Evolutionary conservation across 1,284 basidiomycete species (phyloP), one percentile per base, ranked within the genome.

Genomic region (Marasmius sp.): DNA sequence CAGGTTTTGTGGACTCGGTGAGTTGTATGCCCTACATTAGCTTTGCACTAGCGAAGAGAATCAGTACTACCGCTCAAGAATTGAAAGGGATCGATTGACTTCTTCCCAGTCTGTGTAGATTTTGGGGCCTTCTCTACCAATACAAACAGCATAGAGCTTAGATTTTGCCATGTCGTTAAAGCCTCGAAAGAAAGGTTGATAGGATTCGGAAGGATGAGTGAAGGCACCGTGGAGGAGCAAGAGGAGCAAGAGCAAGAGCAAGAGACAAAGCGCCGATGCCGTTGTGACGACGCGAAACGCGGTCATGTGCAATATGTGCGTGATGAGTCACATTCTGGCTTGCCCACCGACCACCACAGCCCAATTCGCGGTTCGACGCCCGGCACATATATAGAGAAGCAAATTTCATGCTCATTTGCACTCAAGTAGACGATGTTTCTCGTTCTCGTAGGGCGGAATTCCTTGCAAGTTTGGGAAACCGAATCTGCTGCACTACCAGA

Each of bases 101-200:
- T 86, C 80, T 38, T 80, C 76, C 87, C 87, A 88, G 27, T 74
- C 78, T 1, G 69, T 67, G 54, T 85, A 88, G 33, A 88, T 80
- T 50, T 74, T 76, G 0, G 82, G 79, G 1, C 84, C 86, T 61
- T 80, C 73, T 22, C 82, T 73, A 3, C 86, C 87, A 36, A 78
- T 71, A 43, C 76, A 74, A 1, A 88, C 86, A 2, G 86, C 87
- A 56, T 87, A 88, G 62, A 73, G 86, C 64, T 86, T 87, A 27
- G 68, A 61, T 60, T 74, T 77, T 47, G 72, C 50, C 50, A 52
- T 54, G 79, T 56, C 74, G 70, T 53, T 73, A 74, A 37, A 75
- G 70, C 75, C 76, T 77, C 36, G 22, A 20, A 7, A 43, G 16
- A 22, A 10, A 56, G 22, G 37, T 38, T n/a, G n/a, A n/a, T n/a